A percentile compares a stretch with the other conserved stretches of the same genome.
Conservation (phyloP, 2,329 filamentous ascomycete genomes). For the Verticillium zaregamsianum region DNA sequence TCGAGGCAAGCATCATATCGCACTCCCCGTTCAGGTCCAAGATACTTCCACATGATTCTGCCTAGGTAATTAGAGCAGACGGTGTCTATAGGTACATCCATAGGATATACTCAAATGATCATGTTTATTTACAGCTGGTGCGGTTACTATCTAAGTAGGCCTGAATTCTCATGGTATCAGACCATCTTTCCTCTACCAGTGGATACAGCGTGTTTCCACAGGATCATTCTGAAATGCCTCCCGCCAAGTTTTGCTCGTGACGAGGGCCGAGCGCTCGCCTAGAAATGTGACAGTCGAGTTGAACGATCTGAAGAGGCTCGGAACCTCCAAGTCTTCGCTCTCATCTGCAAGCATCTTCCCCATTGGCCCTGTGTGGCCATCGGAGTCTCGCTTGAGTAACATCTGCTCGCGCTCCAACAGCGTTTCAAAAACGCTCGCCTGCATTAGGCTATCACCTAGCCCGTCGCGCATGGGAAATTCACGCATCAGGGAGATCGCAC, state of each 20-base stretch:
- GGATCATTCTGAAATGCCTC: not conserved
- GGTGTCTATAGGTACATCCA: no score
- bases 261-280: not conserved
- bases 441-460: not conserved
- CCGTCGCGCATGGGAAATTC: constrained; percentile 4
- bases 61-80: not conserved
- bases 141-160: no score
- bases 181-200: not conserved
- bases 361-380: no score
- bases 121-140: no score
- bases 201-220: not conserved
- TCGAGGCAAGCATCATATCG: not conserved
- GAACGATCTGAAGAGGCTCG: not conserved
- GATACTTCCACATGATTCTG: no score
- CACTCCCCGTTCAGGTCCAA: not conserved
- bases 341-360: not conserved
- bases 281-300: not conserved
- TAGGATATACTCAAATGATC: no score
- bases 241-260: not conserved
- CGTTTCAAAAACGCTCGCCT: not conserved
- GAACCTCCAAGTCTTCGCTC: not conserved
- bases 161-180: no score
- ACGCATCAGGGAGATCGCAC: constrained; percentile 7
- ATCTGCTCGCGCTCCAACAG: not conserved
- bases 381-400: not conserved